Evolutionary conservation across 2,329 filamentous ascomycete genomes (phyloP), one percentile per base, ranked within the genome.

Genomic region (Epicoccum nigrum): DNA sequence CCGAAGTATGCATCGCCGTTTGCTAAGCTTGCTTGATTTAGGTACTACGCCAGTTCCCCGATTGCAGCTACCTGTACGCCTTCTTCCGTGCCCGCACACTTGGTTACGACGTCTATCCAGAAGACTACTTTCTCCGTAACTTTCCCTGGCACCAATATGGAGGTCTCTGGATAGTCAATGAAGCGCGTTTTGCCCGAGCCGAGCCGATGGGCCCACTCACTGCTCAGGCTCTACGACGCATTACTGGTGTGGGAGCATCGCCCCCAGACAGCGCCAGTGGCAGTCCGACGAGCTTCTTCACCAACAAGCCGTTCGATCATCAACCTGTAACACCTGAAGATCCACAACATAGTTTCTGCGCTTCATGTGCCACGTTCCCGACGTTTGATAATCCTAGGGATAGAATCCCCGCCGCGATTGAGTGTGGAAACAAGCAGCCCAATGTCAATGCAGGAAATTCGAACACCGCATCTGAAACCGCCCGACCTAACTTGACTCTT

Each of bases 91-190:
- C 66, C 32, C 62, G 62, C 7, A 72, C 69, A 0, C 63, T 73
- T 35, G 70, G 70, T 17, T 74, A 69, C 53, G 70, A 73, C 30
- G 69, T 74, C 16, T 73, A 73, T 28, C 72, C 72, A 5, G 72
- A 74, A 57, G 69, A 74, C 37, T 55, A 68, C 37, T 74, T 74
- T 37, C 59, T 72, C 7, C 59, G 55, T n/a, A 70, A 60, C 44
- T 74, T 74, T 42, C 72, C 72, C 0, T 74, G 72, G 72, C 66
- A 68, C 19, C 62, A 70, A 44, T 74, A 72, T 51, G 70, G 70
- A 9, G 67, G 69, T 25, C 61, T 74, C 11, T 74, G 71, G 69
- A 64, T 68, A 16, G 60, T 68, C 25, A 68, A 72, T 11, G 70
- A 73, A 41, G 67, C 68, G 34, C 68, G 72, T n/a, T 74, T 74